These are phyloP conservation scores for Rauvolfia tetraphylla DNA, from an alignment of 257 asterid species.

Conservation along the genomic window DNA sequence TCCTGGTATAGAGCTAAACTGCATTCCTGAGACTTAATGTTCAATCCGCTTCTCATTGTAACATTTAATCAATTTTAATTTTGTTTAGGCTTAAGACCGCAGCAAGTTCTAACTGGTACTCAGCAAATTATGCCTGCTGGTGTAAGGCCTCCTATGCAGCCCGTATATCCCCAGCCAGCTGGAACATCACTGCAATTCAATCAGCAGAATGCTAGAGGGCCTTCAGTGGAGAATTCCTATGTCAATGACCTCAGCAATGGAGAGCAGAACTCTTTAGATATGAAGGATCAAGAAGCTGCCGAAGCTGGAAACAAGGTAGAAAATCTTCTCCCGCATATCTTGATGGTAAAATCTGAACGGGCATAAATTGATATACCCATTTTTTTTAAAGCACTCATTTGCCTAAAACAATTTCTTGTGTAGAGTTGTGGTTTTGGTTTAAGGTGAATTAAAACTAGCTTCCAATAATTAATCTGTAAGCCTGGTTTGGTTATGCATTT, in stretches of 20 bases:
- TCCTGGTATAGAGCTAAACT: conserved; percentile 49
- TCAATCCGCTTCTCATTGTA: conserved; percentile 8
- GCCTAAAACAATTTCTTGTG: neutral
- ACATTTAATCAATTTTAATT: conserved; percentile 17
- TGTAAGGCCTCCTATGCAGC: conserved; percentile 65
- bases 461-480: neutral
- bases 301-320: conserved; percentile 59
- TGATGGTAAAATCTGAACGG: neutral
- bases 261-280: conserved; percentile 35
- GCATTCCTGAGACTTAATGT: conserved; percentile 40
- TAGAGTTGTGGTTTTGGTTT: neutral
- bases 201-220: conserved; percentile 50
- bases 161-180: conserved; percentile 52
- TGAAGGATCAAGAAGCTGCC: conserved; percentile 44
- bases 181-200: conserved; percentile 48
- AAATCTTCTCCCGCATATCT: conserved; percentile 4
- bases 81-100: conserved; percentile 62
- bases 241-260: conserved; percentile 55
- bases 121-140: conserved; percentile 55
- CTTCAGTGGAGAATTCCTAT: conserved; percentile 41
- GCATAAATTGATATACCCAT: neutral
- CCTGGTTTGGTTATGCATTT: neutral
- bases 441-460: neutral
- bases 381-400: neutral
- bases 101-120: conserved; percentile 54